Evolutionary conservation across 495 filamentous ascomycete species (phyloP).

Genomic region (Amorphotheca resinae): DNA sequence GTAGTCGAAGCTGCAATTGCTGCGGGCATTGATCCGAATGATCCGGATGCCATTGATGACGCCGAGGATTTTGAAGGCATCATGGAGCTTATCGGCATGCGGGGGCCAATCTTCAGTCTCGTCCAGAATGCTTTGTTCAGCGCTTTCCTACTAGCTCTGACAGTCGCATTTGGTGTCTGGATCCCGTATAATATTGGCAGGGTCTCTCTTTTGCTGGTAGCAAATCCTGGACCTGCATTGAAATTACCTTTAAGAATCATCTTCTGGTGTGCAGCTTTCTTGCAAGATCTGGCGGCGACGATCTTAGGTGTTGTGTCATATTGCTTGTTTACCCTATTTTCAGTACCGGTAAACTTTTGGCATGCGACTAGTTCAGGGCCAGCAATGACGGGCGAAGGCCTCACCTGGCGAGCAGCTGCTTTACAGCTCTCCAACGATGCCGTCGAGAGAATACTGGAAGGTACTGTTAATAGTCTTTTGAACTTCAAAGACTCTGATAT

Average conservation of each 20-base stretch:
- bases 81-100: constrained; percentile 91
- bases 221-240: constrained; percentile 60
- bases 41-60: constrained; percentile 56
- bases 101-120: constrained; percentile 77
- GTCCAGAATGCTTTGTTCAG: constrained; percentile 93
- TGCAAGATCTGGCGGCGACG: constrained; percentile 34
- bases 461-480: constrained; percentile 6
- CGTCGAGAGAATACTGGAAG: constrained; percentile 11
- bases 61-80: constrained; percentile 97
- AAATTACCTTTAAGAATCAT: constrained; percentile 58
- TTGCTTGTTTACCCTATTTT: constrained; percentile 3
- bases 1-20: constrained; percentile 20
- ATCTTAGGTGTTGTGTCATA: constrained; percentile 22
- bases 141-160: constrained; percentile 74
- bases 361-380: background rate
- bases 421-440: constrained; percentile 11
- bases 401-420: background rate
- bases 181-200: constrained; percentile 87
- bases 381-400: background rate
- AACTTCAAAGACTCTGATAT: constrained; percentile 37
- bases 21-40: constrained; percentile 37
- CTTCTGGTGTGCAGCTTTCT: constrained; percentile 58
- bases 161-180: constrained; percentile 74
- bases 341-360: constrained; percentile 9
- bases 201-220: constrained; percentile 62